phyloP scores from a whole-genome alignment of 371 early-diverging fungal species.

The Coemansia sp. region DNA sequence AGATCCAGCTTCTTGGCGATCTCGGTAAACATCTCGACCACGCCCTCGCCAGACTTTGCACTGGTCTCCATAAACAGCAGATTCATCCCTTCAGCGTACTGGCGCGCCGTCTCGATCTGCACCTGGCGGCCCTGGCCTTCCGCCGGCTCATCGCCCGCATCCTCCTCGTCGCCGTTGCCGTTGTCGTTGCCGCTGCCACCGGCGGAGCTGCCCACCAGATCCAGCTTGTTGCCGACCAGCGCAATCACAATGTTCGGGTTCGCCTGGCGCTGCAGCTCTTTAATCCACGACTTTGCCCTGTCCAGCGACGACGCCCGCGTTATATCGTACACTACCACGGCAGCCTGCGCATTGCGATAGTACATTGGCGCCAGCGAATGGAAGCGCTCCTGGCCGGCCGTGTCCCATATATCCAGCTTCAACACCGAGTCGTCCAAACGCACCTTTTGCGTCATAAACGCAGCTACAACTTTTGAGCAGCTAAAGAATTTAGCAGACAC shows the following conservation, averaged over 20 bases:
- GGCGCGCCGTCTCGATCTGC: slow-evolving; percentile 79
- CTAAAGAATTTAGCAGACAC: neutral
- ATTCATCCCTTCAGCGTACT: slow-evolving; percentile 88
- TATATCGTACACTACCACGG: slow-evolving; percentile 97
- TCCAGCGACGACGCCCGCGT: slow-evolving; percentile 92
- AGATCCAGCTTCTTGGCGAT: slow-evolving; percentile 69
- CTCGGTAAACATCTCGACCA: slow-evolving; percentile 84
- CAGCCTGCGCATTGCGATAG: slow-evolving; percentile 97
- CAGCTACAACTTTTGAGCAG: slow-evolving; percentile 57
- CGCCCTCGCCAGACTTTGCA: slow-evolving; percentile 88
- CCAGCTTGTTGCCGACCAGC: slow-evolving; percentile 95
- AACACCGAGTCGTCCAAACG: slow-evolving; percentile 72
- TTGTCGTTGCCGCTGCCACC: slow-evolving; percentile 1
- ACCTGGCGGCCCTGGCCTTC: slow-evolving; percentile 59
- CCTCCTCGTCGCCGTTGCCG: slow-evolving; percentile 9
- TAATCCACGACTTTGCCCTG: slow-evolving; percentile 98
- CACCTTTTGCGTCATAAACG: slow-evolving; percentile 80
- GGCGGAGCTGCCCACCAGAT: slow-evolving; percentile 58
- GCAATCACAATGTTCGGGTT: slow-evolving; percentile 98
- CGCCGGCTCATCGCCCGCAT: slow-evolving; percentile 3
- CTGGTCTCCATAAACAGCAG: slow-evolving; percentile 92
- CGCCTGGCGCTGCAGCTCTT: slow-evolving; percentile 96
- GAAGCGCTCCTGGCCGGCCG: slow-evolving; percentile 94
- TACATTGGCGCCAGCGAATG: slow-evolving; percentile 98
- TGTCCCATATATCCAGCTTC: slow-evolving; percentile 95